phyloP scores from a whole-genome alignment of 2,329 filamentous ascomycete species.

The Xylaria sp. region DNA sequence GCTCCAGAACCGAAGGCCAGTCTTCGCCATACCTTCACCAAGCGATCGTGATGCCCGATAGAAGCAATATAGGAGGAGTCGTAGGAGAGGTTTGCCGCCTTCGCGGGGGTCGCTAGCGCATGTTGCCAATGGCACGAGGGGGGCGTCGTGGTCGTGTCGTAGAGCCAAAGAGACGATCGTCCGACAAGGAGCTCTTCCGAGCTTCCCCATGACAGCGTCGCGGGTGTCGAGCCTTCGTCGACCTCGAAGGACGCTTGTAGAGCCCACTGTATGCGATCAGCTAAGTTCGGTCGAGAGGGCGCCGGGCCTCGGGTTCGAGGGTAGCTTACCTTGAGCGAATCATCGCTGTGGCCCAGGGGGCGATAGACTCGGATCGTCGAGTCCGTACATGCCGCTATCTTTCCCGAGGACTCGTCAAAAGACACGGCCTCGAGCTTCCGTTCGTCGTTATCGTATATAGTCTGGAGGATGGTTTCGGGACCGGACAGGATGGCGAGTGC shows the following conservation, averaged over 20 bases:
- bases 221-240: slow-evolving; percentile 50
- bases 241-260: slow-evolving; percentile 64
- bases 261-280: slow-evolving; percentile 54
- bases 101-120: slow-evolving; percentile 70
- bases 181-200: slow-evolving; percentile 84
- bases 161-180: slow-evolving; percentile 70
- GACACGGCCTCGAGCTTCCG: slow-evolving; percentile 71
- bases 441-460: slow-evolving; percentile 82
- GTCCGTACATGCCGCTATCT: slow-evolving; percentile 76
- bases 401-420: slow-evolving; percentile 81
- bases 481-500: slow-evolving; percentile 82
- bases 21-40: slow-evolving; percentile 92
- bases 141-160: slow-evolving; percentile 51
- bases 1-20: slow-evolving; percentile 82
- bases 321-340: slow-evolving; percentile 69
- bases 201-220: slow-evolving; percentile 79
- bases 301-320: slow-evolving; percentile 1
- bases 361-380: slow-evolving; percentile 74
- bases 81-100: slow-evolving; percentile 78
- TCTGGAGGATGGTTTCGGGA: slow-evolving; percentile 78
- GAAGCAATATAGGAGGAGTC: slow-evolving; percentile 88
- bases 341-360: slow-evolving; percentile 71
- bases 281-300: slow-evolving; percentile 7
- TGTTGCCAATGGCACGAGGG: slow-evolving; percentile 72
- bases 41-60: slow-evolving; percentile 73